Base-by-base conservation (phyloP, 179 eudicot genomes). In the Drosera spatulata region DNA sequence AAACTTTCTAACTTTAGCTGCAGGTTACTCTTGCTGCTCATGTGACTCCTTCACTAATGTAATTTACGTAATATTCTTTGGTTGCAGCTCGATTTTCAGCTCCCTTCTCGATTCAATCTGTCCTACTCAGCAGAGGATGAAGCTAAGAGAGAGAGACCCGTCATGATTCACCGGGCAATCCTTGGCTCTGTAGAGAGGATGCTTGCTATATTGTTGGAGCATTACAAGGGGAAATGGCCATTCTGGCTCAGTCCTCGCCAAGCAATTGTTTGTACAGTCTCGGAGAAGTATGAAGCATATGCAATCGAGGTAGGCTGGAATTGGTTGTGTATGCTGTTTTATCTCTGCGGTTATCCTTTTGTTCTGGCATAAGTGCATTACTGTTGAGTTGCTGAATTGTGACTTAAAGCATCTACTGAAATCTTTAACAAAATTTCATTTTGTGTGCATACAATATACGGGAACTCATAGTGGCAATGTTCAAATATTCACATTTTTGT, bases 171-270 rank as follows among this genome's bases (percentile, higher is more conserved):
- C 77, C 71, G 99, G 63, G 99, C 99, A 38, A 81, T 89, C 67
- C 81, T 93, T 53, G 99, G 99, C 42, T 93, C 99, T 60, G 96
- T 93, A 66, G 96, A 93, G 70, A 78, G 96, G 15, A 86, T 93
- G 96, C 79, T 89, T 77, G 99, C 96, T 39, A 86, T 93, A 67
- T 88, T 93, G 14, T 70, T 93, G 75, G 99, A 93, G 75, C 99
- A 93, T 72, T 86, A 76, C 56, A 89, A 93, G 71, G 99, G 96
- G 46, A 93, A 89, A 72, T 89, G 96, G 96, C 99, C 99, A 10
- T 83, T 93, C 69, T 93, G 96, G 96, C 86, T 86, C 10, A 93
- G 96, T 69, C 99, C 99, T 3, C 87, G 99, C 50, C 99, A 93
- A 74, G 82, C 85, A 54, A 86, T 89, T 43, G 95, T 93, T 61